Evolutionary conservation across 495 filamentous ascomycete genomes (phyloP), one percentile per base, ranked within the genome.

Genomic region (Pyrenula aspistea): DNA sequence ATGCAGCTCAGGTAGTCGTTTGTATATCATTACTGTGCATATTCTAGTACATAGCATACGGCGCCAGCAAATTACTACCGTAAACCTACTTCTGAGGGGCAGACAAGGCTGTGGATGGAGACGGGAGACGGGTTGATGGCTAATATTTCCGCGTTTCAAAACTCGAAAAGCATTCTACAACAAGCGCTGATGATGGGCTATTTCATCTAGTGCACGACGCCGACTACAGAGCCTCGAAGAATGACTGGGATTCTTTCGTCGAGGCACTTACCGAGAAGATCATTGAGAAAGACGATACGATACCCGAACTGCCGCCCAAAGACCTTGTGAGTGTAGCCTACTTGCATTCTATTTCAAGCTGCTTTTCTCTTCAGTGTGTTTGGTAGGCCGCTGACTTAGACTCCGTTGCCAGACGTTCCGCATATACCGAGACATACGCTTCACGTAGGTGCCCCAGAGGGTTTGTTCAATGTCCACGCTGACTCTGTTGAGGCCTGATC

Each of bases 361-460:
- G n/a, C n/a, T n/a, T n/a, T n/a, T n/a, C n/a, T n/a, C 12, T 25
- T 8, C 20, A 11, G 12, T 24, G 24, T 53, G 15, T 53, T 21
- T 23, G 21, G 15, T n/a, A n/a, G n/a, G n/a, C n/a, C n/a, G n/a
- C n/a, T n/a, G n/a, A n/a, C n/a, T n/a, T n/a, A n/a, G 49, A 22
- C 22, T 12, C 19, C 15, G 23, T 54, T 2, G 10, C 47, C 63
- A 84, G 77, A 77, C 90, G 22, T 93, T 92, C 62, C 82, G 90
- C 49, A 91, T 95, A 51, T 89, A 95, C 63, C 76, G 89, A 53
- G 90, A 94, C 64, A 76, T 91, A 22, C 73, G 87, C 20, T 92
- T 91, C 65, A 42, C 31, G 31, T 42, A 42, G 15, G 31, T 8
- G 15, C 15, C 31, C 15, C 8, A 42, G 8, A 15, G 31, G 8